Base-by-base conservation (phyloP, 805 yeast genomes). In the Saturnispora mendoncae region DNA sequence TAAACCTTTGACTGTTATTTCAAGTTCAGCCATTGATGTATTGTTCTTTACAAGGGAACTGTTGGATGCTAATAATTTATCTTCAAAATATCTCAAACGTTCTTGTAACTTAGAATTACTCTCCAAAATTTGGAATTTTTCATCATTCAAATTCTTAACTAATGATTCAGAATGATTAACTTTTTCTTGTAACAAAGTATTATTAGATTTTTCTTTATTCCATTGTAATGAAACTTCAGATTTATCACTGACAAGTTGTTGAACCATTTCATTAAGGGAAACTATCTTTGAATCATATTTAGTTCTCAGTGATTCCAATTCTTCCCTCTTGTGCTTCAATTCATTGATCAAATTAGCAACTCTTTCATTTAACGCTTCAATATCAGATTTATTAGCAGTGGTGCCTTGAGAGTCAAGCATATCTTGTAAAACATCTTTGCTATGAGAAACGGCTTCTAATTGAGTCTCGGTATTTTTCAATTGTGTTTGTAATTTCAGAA, bases 401-500 rank as follows among this genome's bases (percentile, higher is more conserved):
- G 32, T 29, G 7, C 53, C 54, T 33, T n/a, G n/a, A 15, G 53
- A 77, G 69, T 55, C 53, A 8, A 57, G 44, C 42, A 59, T 42
- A 20, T 52, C 48, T 39, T 59, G 62, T 51, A 79, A 69, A 63
- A 78, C 74, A 50, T 87, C 94, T 42, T 87, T 72, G 56, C 84
- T 94, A 46, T 76, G 71, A 4, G 69, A 62, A 2, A 75, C 67
- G 2, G 80, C 70, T 9, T 67, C 72, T 33, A 78, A 57, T 53
- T 74, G 76, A 2, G 68, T 54, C 47, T 73, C 74, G 8, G 76
- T 54, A 14, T 70, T 63, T 17, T 68, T 65, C 29, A 83, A 61
- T 48, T 80, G 78, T 13, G 74, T 72, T 55, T 80, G 78, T 37
- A 83, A 62, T 1, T 78, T 72, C 21, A 72, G 48, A 20, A 83